These are phyloP conservation scores for Curvularia eragrostidis DNA, from an alignment of 2,329 filamentous ascomycete genomes.

Conservation along the genomic window DNA sequence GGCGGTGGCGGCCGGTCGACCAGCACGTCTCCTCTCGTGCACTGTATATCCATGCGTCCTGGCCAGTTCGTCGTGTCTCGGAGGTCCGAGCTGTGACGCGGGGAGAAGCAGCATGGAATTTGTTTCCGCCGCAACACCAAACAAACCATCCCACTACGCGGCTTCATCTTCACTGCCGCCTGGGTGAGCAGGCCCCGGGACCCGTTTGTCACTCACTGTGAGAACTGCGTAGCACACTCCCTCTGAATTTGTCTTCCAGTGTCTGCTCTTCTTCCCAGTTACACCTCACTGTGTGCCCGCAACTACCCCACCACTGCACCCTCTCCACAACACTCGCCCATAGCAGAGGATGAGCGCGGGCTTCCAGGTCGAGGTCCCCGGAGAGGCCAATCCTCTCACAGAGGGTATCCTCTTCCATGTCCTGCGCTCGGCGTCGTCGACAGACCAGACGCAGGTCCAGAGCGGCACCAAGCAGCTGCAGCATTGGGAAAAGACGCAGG, in stretches of 20 bases:
- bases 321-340: not conserved
- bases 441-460: constrained; percentile 57
- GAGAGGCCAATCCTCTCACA: constrained; percentile 71
- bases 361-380: constrained; percentile 69
- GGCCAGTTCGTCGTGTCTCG: constrained; percentile 14
- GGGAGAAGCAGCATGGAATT: constrained; percentile 25
- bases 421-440: constrained; percentile 57
- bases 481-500: constrained; percentile 56
- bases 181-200: constrained; percentile 40
- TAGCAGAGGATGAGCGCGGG: constrained; percentile 39
- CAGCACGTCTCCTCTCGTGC: too few relatives aligned
- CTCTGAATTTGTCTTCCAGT: not conserved
- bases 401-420: constrained; percentile 57
- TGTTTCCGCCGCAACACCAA: constrained; percentile 6
- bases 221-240: not conserved
- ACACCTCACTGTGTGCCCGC: not conserved
- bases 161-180: constrained; percentile 22
- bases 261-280: not conserved
- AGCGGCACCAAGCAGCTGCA: constrained; percentile 61
- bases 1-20: not conserved
- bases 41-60: not conserved
- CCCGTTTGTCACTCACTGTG: not conserved
- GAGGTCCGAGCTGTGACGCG: constrained; percentile 29
- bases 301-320: constrained; percentile 25
- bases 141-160: constrained; percentile 22